Base-by-base conservation (phyloP, 768 basidiomycete species). In the Phallus indusiatus region DNA sequence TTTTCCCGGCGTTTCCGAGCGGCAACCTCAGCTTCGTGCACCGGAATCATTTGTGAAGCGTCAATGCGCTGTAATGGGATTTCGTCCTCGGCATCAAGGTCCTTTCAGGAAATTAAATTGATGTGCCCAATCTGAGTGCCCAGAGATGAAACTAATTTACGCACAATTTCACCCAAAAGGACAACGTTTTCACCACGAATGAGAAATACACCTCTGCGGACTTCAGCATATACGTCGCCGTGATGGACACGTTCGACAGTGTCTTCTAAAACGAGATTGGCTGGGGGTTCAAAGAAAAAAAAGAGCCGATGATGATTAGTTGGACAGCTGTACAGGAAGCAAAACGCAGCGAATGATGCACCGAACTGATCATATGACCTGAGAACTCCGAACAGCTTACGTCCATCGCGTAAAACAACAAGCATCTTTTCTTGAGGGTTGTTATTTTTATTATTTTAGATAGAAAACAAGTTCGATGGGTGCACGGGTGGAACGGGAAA, bases 101-200 rank as follows among this genome's bases (percentile, higher is more conserved):
- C 94, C 94, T 96, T 42, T 42, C n/a, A 42, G 42, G n/a, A 4
- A 68, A 16, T 21, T 33, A 42, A 42, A 48, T 62, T 42, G 14
- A 17, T 12, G 3, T 34, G 46, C 33, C 14, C 20, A 24, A 21
- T 36, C 35, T 47, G 21, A n/a, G 37, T 34, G 33, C 16, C 20
- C 22, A 49, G 33, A 24, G 53, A 14, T 33, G 50, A 34, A 51
- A n/a, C 21, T 21, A 60, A 54, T 63, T n/a, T 36, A 81, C 91
- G 70, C 66, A 95, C 96, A 62, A 99, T 90, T 79, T 99, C 96
- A 37, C 96, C 96, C 20, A 98, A 75, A 61, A 97, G 74, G 35
- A 98, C 96, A 16, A 99, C 96, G 70, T 99, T 99, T 78, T 99
- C 96, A 53, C 96, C 96, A 56, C 96, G 84, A 64, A 99, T 94